These are phyloP conservation scores for Typha latifolia DNA, from an alignment of 176 grass and related monocot species.

Conservation along the genomic window DNA sequence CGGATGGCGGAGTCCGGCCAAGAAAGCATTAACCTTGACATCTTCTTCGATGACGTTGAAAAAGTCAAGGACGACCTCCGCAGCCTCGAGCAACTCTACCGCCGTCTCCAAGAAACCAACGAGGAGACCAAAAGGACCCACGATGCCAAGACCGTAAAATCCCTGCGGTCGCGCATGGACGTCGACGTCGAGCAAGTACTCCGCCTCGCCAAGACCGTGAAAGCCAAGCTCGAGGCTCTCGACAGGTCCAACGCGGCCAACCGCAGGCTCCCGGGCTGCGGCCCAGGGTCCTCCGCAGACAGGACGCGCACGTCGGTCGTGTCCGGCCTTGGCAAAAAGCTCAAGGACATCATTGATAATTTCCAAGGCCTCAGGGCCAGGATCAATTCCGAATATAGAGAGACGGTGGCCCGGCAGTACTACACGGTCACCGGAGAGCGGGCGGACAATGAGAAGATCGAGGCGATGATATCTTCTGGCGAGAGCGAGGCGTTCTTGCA, in stretches of 20 bases:
- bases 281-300: slow-evolving; percentile 43
- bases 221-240: slow-evolving; percentile 47
- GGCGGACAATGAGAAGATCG: slow-evolving; percentile 69
- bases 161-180: slow-evolving; percentile 56
- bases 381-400: slow-evolving; percentile 75
- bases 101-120: slow-evolving; percentile 8
- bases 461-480: slow-evolving; percentile 64
- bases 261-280: slow-evolving; percentile 38
- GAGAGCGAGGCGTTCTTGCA: slow-evolving; percentile 82
- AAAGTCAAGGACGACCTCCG: slow-evolving; percentile 16
- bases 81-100: slow-evolving; percentile 13
- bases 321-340: slow-evolving; percentile 48
- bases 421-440: slow-evolving; percentile 70
- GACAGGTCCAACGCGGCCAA: slow-evolving; percentile 53
- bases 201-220: slow-evolving; percentile 46
- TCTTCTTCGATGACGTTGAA: slow-evolving; percentile 30
- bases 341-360: slow-evolving; percentile 67
- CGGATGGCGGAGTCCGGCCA: neutral
- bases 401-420: slow-evolving; percentile 69
- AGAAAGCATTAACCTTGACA: slow-evolving; percentile 17
- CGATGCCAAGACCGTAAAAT: slow-evolving; percentile 38
- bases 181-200: slow-evolving; percentile 48
- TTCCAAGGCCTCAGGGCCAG: slow-evolving; percentile 54
- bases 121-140: slow-evolving; percentile 39
- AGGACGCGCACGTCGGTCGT: slow-evolving; percentile 65